A percentile compares a stretch with the other conserved stretches of the same genome.
phyloP scores from a whole-genome alignment of 2,329 filamentous ascomycete species.

The Cladorrhinum sp. region DNA sequence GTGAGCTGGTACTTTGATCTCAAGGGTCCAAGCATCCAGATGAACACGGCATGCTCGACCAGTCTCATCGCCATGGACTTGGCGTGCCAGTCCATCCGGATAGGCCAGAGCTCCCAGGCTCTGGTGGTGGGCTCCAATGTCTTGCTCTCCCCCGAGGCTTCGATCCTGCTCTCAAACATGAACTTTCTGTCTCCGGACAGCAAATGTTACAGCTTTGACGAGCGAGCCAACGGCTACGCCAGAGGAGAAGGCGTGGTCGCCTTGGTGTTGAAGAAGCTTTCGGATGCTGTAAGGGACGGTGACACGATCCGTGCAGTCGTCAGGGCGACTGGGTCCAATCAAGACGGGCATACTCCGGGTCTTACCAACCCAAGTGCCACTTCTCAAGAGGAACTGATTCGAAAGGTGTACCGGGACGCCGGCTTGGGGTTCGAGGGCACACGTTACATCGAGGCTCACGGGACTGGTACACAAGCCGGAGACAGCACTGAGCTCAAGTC shows the following conservation, averaged over 20 bases:
- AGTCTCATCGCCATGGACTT: constrained; percentile 24
- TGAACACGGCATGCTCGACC: constrained; percentile 11
- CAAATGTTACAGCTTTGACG: constrained; percentile 28
- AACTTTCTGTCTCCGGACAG: constrained; percentile 9
- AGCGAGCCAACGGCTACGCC: constrained; percentile 27
- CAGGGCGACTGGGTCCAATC: constrained; percentile 28
- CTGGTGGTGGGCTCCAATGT: not conserved
- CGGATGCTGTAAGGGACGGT: constrained; percentile 28
- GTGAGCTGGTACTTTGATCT: constrained; percentile 32
- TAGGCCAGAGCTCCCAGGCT: not conserved
- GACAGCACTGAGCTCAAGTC: constrained; percentile 10
- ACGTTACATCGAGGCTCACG: not conserved
- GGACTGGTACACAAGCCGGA: not conserved
- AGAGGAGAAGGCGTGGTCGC: constrained; percentile 6
- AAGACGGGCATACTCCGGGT: constrained; percentile 12
- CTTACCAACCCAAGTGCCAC: constrained; percentile 7
- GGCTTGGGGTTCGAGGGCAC: constrained; percentile 9
- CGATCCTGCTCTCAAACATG: not conserved
- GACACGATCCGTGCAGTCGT: constrained; percentile 33
- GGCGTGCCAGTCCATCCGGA: constrained; percentile 30
- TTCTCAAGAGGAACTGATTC: constrained; percentile 17
- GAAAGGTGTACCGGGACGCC: not conserved
- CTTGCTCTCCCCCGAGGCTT: not conserved
- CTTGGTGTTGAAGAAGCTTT: constrained; percentile 12
- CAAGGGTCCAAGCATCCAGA: not conserved